Evolutionary conservation across 2,329 filamentous ascomycete species (phyloP).

Genomic region (Rhynchosporium graminicola): DNA sequence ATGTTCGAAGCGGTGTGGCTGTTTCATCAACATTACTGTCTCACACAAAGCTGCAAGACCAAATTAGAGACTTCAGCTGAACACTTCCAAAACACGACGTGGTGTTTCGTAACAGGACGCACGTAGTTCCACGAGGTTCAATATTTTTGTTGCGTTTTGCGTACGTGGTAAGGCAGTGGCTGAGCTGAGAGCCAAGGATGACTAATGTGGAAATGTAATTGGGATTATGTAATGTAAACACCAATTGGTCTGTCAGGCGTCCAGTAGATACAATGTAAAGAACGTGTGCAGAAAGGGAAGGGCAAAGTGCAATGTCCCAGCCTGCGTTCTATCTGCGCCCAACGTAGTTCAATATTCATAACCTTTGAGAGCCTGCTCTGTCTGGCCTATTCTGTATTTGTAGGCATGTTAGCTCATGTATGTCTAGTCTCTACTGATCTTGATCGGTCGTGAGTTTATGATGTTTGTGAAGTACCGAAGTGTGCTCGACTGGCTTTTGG

Average conservation of each 20-base stretch:
- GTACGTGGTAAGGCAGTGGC: background rate
- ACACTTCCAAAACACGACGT: background rate
- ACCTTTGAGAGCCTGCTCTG: too few species aligned
- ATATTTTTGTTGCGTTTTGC: background rate
- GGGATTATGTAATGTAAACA: slow-evolving; percentile 15
- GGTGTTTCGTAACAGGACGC: background rate
- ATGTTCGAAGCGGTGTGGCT: slow-evolving; percentile 5
- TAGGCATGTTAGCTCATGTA: background rate
- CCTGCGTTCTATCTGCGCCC: too few species aligned
- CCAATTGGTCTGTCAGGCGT: slow-evolving; percentile 1
- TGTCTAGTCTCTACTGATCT: too few species aligned
- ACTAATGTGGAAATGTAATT: background rate
- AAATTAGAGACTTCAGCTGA: background rate
- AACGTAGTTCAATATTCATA: too few species aligned
- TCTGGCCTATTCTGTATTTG: too few species aligned
- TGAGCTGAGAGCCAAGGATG: slow-evolving; percentile 7
- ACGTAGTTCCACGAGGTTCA: background rate
- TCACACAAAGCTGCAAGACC: background rate
- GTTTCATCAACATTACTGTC: slow-evolving; percentile 2
- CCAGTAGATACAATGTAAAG: background rate
- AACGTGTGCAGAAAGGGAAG: background rate
- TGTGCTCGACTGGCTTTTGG: too few species aligned
- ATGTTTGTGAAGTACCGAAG: too few species aligned
- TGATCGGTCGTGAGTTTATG: too few species aligned
- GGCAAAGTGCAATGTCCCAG: background rate